Evolutionary conservation across 306 rosid species (phyloP), one percentile per base, ranked within the genome.

Genomic region (Vigna mungo): DNA sequence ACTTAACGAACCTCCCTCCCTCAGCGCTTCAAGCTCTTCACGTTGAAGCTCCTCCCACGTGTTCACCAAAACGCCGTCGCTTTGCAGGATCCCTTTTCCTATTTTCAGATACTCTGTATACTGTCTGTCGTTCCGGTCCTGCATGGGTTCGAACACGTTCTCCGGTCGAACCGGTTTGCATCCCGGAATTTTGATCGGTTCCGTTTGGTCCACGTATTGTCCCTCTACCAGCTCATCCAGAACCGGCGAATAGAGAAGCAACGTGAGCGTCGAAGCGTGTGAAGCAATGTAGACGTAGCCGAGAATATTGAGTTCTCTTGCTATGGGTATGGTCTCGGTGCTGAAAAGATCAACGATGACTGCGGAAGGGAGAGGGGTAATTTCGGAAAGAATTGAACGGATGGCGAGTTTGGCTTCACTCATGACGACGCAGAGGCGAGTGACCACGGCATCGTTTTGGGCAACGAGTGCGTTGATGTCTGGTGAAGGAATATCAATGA

Each of bases 281-380:
- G 79, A 13, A 14, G 89, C 77, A 8, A 72, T 6, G 21, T 8
- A 83, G 36, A 86, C 34, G 25, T 34, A 80, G 62, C 15, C 82
- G 1, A 51, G 78, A 58, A 86, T 72, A n/a, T 58, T 82, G 34
- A 89, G 60, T 58, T 86, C 89, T 1, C 68, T 63, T 0, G 76
- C 86, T 13, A 89, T 30, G 10, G 64, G 6, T 18, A 89, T 9
- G 13, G 84, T 10, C 0, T 78, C 84, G 1, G 81, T 63, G 3
- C 82, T 32, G 34, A 86, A 89, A 0, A 81, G 2, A 62, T 89
- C 90, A 0, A 85, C 82, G 63, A 89, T 59, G 51, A 89, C 76
- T 2, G 75, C 62, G 0, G 84, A 66, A 1, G 87, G 90, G 9
- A 8, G 75, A 9, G n/a, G 65, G 9, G 9, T 16, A 6, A 65